Evolutionary conservation across 169 alveolate genomes (phyloP).

Genomic region (Plasmodium sp.): DNA sequence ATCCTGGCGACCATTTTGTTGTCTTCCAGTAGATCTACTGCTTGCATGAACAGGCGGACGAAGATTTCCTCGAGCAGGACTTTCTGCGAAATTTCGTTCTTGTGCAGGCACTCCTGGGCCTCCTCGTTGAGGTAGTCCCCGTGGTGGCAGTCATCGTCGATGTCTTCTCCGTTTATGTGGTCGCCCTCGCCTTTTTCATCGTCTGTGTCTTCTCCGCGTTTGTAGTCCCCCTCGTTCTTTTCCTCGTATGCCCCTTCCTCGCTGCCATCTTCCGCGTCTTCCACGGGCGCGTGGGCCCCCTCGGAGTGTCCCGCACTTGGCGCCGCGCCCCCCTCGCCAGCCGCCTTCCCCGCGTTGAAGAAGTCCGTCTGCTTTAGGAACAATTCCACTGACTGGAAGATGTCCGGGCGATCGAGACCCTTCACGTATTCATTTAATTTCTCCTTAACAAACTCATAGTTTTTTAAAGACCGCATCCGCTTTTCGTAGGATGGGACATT

Average conservation of each 20-base stretch:
- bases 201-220: background rate
- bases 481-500: constrained; percentile 27
- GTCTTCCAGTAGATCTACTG: constrained; percentile 62
- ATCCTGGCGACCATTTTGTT: constrained; percentile 8
- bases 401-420: background rate
- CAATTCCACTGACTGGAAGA: constrained; percentile 39
- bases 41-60: constrained; percentile 28
- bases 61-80: constrained; percentile 60
- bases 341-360: background rate
- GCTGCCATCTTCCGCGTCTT: background rate
- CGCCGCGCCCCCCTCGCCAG: background rate
- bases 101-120: constrained; percentile 53
- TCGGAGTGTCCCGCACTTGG: background rate
- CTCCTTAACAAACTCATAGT: constrained; percentile 13
- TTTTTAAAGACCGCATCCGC: constrained; percentile 17
- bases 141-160: background rate
- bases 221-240: background rate
- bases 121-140: background rate
- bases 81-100: constrained; percentile 60
- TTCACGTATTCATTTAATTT: constrained; percentile 26
- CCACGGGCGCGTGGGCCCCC: background rate
- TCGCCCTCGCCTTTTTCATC: background rate
- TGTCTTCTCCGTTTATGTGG: background rate
- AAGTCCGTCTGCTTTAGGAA: constrained; percentile 55
- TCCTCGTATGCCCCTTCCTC: background rate